These are phyloP conservation scores for Candida pini DNA, from an alignment of 805 yeast genomes.

Conservation along the genomic window DNA sequence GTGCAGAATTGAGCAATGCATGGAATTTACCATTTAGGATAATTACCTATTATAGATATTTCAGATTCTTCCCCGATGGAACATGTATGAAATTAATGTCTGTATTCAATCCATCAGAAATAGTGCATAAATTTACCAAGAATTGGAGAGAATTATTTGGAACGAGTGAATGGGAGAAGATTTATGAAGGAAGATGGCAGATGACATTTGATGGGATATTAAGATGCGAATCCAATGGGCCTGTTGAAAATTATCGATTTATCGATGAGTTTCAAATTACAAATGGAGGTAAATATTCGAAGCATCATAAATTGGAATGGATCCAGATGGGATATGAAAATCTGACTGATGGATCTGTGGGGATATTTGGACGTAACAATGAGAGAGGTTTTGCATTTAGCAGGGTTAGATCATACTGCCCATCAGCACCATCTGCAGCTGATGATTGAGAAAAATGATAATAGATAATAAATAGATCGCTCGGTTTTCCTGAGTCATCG, in stretches of 20 bases:
- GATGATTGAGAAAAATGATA: no score
- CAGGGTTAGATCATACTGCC: conserved; percentile 42
- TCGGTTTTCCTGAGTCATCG: no score
- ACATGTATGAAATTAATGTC: conserved; percentile 64
- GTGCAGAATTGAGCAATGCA: conserved; percentile 56
- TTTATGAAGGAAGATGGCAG: conserved; percentile 52
- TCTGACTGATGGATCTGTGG: conserved; percentile 11
- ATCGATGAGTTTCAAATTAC: conserved; percentile 57
- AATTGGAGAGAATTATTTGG: conserved; percentile 23
- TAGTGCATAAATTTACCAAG: conserved; percentile 50
- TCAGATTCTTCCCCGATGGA: conserved; percentile 78
- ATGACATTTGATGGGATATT: conserved; percentile 50
- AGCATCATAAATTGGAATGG: conserved; percentile 75
- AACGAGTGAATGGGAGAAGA: conserved; percentile 27
- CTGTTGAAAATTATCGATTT: conserved; percentile 56
- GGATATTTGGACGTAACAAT: conserved; percentile 48
- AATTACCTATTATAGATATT: conserved; percentile 83
- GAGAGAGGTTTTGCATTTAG: conserved; percentile 80
- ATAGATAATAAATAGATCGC: no score
- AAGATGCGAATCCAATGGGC: conserved; percentile 47
- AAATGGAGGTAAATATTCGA: conserved; percentile 50
- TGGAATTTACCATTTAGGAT: conserved; percentile 75
- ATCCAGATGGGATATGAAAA: conserved; percentile 46
- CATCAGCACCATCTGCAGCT: no score
- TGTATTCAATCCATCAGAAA: conserved; percentile 61